Percentiles rank a stretch among this genome's conserved stretches.
These are phyloP conservation scores for Blastobotrys indianensis DNA, from an alignment of 1,139 yeast species.

Conservation along the genomic window DNA sequence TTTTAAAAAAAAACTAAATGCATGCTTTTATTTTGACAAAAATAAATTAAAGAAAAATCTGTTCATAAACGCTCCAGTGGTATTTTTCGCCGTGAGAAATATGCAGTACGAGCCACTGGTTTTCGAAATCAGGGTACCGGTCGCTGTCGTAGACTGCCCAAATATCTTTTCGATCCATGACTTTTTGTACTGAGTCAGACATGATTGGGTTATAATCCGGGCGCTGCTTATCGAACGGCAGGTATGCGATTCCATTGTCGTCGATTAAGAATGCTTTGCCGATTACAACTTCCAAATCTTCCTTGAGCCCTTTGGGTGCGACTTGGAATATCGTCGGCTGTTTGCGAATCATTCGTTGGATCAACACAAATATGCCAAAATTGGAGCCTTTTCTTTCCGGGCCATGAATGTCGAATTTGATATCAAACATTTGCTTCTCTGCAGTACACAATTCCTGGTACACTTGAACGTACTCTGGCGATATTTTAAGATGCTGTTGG, in stretches of 20 bases:
- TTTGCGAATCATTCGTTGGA: slow-evolving; percentile 1
- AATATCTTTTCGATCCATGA: slow-evolving; percentile 4
- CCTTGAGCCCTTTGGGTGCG: background rate
- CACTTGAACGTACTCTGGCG: background rate
- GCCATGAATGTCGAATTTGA: background rate
- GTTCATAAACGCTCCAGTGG: background rate
- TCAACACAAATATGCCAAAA: slow-evolving; percentile 6
- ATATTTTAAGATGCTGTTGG: background rate
- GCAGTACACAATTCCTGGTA: background rate
- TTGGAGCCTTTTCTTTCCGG: background rate
- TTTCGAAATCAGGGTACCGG: slow-evolving; percentile 5
- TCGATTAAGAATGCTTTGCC: slow-evolving; percentile 6
- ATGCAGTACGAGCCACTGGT: slow-evolving; percentile 3
- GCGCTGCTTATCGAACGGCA: slow-evolving; percentile 7
- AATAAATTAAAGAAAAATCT: no score
- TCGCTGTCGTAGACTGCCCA: slow-evolving; percentile 7
- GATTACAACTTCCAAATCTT: no score
- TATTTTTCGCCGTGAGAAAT: background rate
- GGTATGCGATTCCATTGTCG: slow-evolving; percentile 7
- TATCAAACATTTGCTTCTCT: background rate
- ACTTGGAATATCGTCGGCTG: slow-evolving; percentile 5
- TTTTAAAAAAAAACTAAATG: no score
- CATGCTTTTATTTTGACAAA: no score
- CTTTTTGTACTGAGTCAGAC: slow-evolving; percentile 7
- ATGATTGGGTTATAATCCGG: slow-evolving; percentile 4